Percentiles rank a stretch among this genome's conserved stretches.
phyloP scores from a whole-genome alignment of 495 filamentous ascomycete genomes.

The Penicillium psychrofluorescens region DNA sequence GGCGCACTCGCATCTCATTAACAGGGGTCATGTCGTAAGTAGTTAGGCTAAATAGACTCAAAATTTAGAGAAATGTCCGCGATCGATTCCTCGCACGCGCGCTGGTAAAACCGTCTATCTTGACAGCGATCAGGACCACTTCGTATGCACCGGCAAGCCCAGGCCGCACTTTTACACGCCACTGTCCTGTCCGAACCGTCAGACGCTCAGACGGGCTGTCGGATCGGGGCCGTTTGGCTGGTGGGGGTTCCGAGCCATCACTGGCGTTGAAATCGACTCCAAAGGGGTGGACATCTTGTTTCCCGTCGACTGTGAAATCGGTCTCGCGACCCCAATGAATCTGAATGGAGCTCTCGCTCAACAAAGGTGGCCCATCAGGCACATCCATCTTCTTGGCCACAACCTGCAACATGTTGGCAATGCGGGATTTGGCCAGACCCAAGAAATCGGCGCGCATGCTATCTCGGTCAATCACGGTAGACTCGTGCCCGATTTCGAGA shows the following conservation, averaged over 20 bases:
- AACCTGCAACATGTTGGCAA: constrained; percentile 69
- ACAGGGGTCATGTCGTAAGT: no score
- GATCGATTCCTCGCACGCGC: constrained; percentile 61
- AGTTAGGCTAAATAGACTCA: no score
- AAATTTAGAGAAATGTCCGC: constrained; percentile 54
- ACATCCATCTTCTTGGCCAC: constrained; percentile 74
- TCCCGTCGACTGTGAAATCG: constrained; percentile 64
- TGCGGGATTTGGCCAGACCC: constrained; percentile 55
- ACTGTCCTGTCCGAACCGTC: constrained; percentile 74
- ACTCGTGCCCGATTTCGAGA: constrained; percentile 68
- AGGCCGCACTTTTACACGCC: constrained; percentile 65
- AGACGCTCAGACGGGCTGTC: constrained; percentile 17
- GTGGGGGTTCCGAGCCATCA: constrained; percentile 11
- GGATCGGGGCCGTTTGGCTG: constrained; percentile 43
- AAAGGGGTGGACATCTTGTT: constrained; percentile 8
- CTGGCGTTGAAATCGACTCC: constrained; percentile 1
- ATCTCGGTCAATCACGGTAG: constrained; percentile 52
- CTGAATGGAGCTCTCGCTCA: constrained; percentile 38
- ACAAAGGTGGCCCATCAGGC: constrained; percentile 22
- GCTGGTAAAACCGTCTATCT: constrained; percentile 66
- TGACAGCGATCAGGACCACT: constrained; percentile 68
- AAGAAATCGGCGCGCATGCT: constrained; percentile 62
- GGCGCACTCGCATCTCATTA: no score
- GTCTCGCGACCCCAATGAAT: constrained; percentile 61
- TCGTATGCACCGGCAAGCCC: constrained; percentile 27